A percentile compares a stretch with the other conserved stretches of the same genome.
phyloP scores from a whole-genome alignment of 2,329 filamentous ascomycete species.

The Cadophora luteo-olivacea region DNA sequence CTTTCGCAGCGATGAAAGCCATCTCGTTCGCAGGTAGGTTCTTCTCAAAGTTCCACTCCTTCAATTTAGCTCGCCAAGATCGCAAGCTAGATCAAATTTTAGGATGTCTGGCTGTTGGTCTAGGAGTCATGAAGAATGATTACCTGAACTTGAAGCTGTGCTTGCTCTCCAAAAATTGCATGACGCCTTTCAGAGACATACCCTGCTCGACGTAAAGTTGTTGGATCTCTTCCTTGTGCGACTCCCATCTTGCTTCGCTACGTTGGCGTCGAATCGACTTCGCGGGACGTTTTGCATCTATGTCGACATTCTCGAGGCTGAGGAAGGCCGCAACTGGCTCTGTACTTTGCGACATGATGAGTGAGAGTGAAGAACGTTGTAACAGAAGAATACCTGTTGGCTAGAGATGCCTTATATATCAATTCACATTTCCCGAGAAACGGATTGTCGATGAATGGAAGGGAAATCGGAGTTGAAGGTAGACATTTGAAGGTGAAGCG shows the following conservation, averaged over 20 bases:
- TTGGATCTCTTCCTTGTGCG: slow-evolving; percentile 17
- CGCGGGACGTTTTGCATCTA: background rate
- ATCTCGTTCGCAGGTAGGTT: slow-evolving; percentile 23
- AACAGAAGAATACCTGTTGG: no score
- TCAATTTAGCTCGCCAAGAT: slow-evolving; percentile 25
- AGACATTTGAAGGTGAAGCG: background rate
- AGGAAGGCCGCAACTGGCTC: background rate
- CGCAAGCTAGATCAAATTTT: no score
- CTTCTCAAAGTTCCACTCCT: slow-evolving; percentile 28
- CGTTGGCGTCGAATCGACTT: background rate
- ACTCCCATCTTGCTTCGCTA: slow-evolving; percentile 13
- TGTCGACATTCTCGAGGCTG: background rate
- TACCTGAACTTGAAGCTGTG: slow-evolving; percentile 5
- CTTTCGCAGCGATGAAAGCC: slow-evolving; percentile 21
- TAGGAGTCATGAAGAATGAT: no score
- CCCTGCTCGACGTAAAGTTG: slow-evolving; percentile 11
- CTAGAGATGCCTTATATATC: no score
- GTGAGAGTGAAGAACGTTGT: background rate
- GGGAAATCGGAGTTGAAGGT: no score
- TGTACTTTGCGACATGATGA: background rate
- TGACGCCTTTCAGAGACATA: slow-evolving; percentile 7
- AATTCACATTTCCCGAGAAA: no score
- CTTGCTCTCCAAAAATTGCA: background rate
- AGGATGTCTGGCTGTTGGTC: no score
- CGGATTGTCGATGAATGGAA: no score